phyloP scores from a whole-genome alignment of 1,139 yeast genomes.

The Hemisphaericaspora xylofermentans region DNA sequence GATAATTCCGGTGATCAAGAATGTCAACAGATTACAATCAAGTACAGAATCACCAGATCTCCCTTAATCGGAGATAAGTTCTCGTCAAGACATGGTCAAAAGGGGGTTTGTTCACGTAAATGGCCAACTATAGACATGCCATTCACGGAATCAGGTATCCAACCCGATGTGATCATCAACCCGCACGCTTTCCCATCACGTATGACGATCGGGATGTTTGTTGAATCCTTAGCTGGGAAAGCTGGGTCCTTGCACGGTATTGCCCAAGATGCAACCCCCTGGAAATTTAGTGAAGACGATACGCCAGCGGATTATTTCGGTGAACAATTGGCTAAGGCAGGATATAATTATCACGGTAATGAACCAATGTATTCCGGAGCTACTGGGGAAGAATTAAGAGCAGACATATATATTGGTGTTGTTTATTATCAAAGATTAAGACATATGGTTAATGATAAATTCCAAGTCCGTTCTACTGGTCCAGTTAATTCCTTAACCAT shows the following conservation, averaged over 20 bases:
- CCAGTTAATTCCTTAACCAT: constrained; percentile 95
- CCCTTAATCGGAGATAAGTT: constrained; percentile 98
- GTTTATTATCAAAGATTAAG: constrained; percentile 97
- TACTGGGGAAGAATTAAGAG: constrained; percentile 96
- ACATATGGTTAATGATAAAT: constrained; percentile 99
- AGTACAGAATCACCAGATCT: constrained; percentile 86
- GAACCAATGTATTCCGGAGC: constrained; percentile 99
- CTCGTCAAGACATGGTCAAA: constrained; percentile 98
- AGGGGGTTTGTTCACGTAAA: constrained; percentile 98
- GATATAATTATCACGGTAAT: constrained; percentile 96
- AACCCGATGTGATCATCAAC: constrained; percentile 94
- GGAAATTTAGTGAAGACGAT: constrained; percentile 87
- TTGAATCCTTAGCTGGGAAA: constrained; percentile 95
- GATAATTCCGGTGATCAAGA: constrained; percentile 74
- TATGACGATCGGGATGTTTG: constrained; percentile 99
- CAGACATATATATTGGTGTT: constrained; percentile 93
- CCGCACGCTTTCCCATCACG: constrained; percentile 99
- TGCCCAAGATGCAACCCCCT: constrained; percentile 97
- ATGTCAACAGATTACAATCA: constrained; percentile 82
- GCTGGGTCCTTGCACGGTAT: constrained; percentile 98
- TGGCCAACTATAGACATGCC: constrained; percentile 99
- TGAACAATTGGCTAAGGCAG: constrained; percentile 81
- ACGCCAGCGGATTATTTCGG: constrained; percentile 98
- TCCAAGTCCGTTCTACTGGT: constrained; percentile 98
- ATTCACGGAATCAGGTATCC: constrained; percentile 91